Evolutionary conservation across 2,329 filamentous ascomycete genomes (phyloP).

Genomic region (Raffaelea ambrosiae): DNA sequence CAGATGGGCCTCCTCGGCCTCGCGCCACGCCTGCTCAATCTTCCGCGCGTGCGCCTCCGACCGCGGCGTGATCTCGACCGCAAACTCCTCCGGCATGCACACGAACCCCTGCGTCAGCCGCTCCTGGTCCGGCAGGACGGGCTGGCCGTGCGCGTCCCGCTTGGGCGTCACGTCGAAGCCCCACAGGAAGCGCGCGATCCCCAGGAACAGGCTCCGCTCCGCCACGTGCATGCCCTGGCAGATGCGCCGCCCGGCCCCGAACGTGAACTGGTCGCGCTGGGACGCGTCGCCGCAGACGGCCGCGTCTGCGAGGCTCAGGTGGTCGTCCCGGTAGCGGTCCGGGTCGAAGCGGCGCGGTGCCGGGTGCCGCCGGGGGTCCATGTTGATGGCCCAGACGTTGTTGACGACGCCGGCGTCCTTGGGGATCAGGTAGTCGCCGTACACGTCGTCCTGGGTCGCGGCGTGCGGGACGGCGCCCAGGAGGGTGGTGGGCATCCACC

Average conservation of each 20-base stretch:
- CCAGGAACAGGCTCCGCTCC: constrained; percentile 37
- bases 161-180: constrained; percentile 21
- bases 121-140: neutral
- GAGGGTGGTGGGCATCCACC: constrained; percentile 33
- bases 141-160: neutral
- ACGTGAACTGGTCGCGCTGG: constrained; percentile 44
- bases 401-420: constrained; percentile 31
- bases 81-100: neutral
- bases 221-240: constrained; percentile 51
- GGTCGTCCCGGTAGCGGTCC: constrained; percentile 23
- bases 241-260: constrained; percentile 46
- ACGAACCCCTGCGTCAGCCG: neutral
- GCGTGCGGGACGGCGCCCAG: constrained; percentile 31
- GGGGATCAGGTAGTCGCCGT: constrained; percentile 37
- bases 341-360: constrained; percentile 35
- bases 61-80: neutral
- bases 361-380: constrained; percentile 31
- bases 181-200: constrained; percentile 39
- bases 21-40: too few relatives aligned
- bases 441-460: constrained; percentile 29
- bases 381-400: constrained; percentile 34
- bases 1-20: too few relatives aligned
- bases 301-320: constrained; percentile 17
- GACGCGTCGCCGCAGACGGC: constrained; percentile 17
- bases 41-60: too few relatives aligned